Conservation (phyloP, 2,329 filamentous ascomycete species). For the Pseudocercospora macadamiae region DNA sequence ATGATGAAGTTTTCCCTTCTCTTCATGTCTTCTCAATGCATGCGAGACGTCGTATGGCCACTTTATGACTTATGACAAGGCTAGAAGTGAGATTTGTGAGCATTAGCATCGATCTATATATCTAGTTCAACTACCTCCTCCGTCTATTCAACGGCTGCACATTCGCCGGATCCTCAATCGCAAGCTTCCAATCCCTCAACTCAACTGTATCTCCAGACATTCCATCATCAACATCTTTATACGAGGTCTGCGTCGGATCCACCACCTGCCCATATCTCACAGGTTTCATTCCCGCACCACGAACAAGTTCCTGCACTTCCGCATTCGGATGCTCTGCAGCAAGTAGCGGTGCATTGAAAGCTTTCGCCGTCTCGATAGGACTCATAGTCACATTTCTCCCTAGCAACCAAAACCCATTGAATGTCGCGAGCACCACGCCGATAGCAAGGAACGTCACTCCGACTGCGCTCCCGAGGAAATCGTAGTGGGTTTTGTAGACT, state of each 20-base stretch:
- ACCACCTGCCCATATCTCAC: constrained; percentile 21
- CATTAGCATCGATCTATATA: too few species aligned
- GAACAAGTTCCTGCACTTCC: constrained; percentile 20
- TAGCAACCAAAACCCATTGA: constrained; percentile 20
- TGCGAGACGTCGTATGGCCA: too few species aligned
- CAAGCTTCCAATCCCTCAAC: constrained; percentile 16
- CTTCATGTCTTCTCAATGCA: too few species aligned
- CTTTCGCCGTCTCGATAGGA: constrained; percentile 24
- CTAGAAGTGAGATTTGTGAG: too few species aligned
- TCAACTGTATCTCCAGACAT: constrained; percentile 14
- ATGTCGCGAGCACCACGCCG: constrained; percentile 10
- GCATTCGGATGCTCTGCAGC: constrained; percentile 22
- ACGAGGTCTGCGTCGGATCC: background rate
- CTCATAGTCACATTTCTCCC: constrained; percentile 21
- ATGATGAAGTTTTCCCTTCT: too few species aligned
- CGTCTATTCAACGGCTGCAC: constrained; percentile 16
- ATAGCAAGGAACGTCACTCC: constrained; percentile 17
- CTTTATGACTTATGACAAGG: too few species aligned
- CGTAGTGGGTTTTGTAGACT: constrained; percentile 17
- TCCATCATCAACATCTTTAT: constrained; percentile 6
- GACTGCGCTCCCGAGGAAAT: constrained; percentile 16
- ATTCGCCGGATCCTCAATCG: constrained; percentile 22
- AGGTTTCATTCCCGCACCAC: constrained; percentile 19
- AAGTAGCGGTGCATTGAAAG: constrained; percentile 22
- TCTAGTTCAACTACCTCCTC: too few species aligned